phyloP scores from a whole-genome alignment of 1,284 basidiomycete species.

The Apiotrichum montevideense region DNA sequence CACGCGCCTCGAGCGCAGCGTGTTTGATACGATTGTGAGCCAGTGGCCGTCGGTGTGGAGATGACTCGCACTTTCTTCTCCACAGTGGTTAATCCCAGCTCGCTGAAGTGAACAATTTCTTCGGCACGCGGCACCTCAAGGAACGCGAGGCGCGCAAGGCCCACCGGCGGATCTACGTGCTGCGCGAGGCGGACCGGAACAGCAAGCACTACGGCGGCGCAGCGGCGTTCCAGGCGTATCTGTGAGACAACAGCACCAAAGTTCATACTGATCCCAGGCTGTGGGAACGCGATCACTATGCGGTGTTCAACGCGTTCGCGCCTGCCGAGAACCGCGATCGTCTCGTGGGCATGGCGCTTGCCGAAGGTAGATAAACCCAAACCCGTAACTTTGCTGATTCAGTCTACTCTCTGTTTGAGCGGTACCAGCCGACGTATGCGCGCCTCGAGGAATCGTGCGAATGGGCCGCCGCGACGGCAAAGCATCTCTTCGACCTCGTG shows the following conservation, averaged over 20 bases:
- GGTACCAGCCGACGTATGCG: slow-evolving; percentile 24
- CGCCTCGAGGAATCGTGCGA: slow-evolving; percentile 34
- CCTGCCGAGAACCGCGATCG: slow-evolving; percentile 34
- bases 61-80: background rate
- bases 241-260: slow-evolving; percentile 22
- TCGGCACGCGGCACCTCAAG: background rate
- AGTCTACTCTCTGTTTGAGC: slow-evolving; percentile 39
- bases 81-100: background rate
- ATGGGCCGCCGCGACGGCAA: slow-evolving; percentile 41
- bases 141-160: slow-evolving; percentile 8
- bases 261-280: slow-evolving; percentile 15
- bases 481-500: slow-evolving; percentile 39
- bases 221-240: slow-evolving; percentile 40
- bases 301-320: slow-evolving; percentile 28
- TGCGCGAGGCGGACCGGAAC: slow-evolving; percentile 18
- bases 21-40: slow-evolving; percentile 41
- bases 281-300: slow-evolving; percentile 41
- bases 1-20: slow-evolving; percentile 27
- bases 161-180: slow-evolving; percentile 37
- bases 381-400: background rate
- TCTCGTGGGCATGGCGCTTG: slow-evolving; percentile 37
- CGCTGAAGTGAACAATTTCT: background rate
- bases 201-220: slow-evolving; percentile 39
- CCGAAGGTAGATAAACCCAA: slow-evolving; percentile 29
- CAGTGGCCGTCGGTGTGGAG: too few species aligned